Evolutionary conservation across 371 early-diverging fungal species (phyloP).

Genomic region (Apophysomyces ossiformis): DNA sequence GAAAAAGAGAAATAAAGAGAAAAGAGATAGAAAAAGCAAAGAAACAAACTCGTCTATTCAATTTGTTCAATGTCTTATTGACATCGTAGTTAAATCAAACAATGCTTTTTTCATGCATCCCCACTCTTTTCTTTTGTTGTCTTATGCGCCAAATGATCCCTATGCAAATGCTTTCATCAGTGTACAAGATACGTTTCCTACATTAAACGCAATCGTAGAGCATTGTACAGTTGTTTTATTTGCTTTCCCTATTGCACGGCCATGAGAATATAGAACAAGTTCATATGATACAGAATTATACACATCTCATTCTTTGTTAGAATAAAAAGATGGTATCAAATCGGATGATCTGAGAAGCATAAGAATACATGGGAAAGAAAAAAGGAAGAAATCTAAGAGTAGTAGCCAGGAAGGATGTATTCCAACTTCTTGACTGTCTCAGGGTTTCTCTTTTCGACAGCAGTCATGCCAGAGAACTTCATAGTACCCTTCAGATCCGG

Average conservation of each 20-base stretch:
- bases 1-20: background rate
- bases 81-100: no score
- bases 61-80: no score
- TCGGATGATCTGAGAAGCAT: no score
- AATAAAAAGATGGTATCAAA: no score
- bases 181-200: no score
- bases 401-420: constrained; percentile 86
- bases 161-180: no score
- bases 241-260: background rate
- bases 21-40: background rate
- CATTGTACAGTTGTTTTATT: no score
- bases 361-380: no score
- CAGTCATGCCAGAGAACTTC: constrained; percentile 79
- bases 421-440: constrained; percentile 76
- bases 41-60: background rate
- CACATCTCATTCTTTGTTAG: constrained; percentile 9
- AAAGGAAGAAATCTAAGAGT: constrained; percentile 21
- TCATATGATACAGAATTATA: background rate
- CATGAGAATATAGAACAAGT: background rate
- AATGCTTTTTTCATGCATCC: no score
- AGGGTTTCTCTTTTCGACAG: constrained; percentile 69
- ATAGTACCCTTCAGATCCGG: constrained; percentile 74
- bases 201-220: no score
- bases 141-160: no score
- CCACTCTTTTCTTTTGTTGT: no score